phyloP scores from a whole-genome alignment of 2,329 filamentous ascomycete species.

The Pestalotiopsis fici region DNA sequence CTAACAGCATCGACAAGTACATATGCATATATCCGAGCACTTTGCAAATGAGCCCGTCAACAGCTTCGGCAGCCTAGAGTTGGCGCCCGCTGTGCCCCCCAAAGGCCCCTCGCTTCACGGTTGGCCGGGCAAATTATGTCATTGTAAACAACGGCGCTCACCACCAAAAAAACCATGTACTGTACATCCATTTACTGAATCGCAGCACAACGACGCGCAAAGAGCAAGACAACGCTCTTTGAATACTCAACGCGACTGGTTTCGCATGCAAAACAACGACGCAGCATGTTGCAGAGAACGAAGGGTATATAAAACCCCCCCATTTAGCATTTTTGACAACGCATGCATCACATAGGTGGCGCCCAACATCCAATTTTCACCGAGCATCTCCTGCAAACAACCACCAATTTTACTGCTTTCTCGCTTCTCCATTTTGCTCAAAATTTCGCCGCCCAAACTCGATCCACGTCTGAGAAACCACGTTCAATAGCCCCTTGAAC shows the following conservation, averaged over 20 bases:
- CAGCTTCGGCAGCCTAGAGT: neutral
- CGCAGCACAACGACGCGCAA: neutral
- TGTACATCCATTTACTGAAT: neutral
- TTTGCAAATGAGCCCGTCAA: neutral
- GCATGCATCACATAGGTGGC: neutral
- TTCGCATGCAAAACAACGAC: neutral
- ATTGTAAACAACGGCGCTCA: constrained; percentile 13
- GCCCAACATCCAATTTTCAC: neutral
- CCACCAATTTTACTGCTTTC: constrained; percentile 3
- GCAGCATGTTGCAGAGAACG: neutral
- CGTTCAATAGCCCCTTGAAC: constrained; percentile 6
- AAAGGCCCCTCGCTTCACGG: constrained; percentile 4
- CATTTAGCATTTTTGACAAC: neutral
- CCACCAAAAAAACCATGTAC: neutral
- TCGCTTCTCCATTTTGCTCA: constrained; percentile 4
- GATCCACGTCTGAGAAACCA: neutral
- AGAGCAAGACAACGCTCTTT: neutral
- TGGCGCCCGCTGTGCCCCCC: neutral
- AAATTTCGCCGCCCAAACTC: too few relatives aligned
- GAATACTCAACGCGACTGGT: constrained; percentile 15
- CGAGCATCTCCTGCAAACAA: constrained; percentile 1
- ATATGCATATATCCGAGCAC: neutral
- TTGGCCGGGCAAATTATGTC: constrained; percentile 30
- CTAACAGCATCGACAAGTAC: neutral
- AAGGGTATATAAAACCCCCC: neutral